phyloP scores from a whole-genome alignment of 2,329 filamentous ascomycete species.

The Cephalotrichum gorgonifer region DNA sequence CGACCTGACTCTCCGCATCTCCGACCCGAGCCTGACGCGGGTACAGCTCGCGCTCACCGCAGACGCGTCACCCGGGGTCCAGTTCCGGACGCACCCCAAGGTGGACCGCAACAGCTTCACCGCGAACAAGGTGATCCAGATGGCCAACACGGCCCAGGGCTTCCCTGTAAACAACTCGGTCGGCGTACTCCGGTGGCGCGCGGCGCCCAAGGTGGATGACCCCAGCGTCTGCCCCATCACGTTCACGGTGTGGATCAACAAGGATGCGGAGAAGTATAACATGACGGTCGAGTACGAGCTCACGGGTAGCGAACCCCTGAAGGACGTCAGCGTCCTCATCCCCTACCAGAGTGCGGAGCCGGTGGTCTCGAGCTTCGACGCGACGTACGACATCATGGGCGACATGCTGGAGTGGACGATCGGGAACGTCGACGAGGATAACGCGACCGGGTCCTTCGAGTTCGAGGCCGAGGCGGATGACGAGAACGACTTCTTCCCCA shows the following conservation, averaged over 20 bases:
- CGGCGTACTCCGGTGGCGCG: conserved; percentile 86
- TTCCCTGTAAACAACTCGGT: conserved; percentile 94
- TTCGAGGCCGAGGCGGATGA: conserved; percentile 84
- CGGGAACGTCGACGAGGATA: conserved; percentile 73
- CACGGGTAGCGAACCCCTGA: conserved; percentile 66
- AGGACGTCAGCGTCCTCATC: conserved; percentile 79
- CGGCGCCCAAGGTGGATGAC: conserved; percentile 71
- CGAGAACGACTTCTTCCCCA: conserved; percentile 96
- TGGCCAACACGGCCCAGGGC: conserved; percentile 76
- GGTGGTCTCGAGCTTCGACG: conserved; percentile 84
- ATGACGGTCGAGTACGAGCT: conserved; percentile 95
- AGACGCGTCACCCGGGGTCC: conserved; percentile 69
- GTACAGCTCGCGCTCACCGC: conserved; percentile 75
- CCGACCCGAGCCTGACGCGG: conserved; percentile 81
- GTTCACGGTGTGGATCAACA: conserved; percentile 97
- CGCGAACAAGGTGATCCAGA: conserved; percentile 72
- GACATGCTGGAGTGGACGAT: conserved; percentile 93
- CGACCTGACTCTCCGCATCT: conserved; percentile 83
- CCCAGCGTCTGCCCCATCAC: conserved; percentile 77
- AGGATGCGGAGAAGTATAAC: conserved; percentile 71
- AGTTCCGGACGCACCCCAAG: conserved; percentile 93
- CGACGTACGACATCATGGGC: conserved; percentile 85
- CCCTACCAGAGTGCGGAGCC: conserved; percentile 82
- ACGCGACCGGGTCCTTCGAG: conserved; percentile 79
- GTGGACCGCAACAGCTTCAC: conserved; percentile 86